Base-by-base conservation (phyloP, 2,329 filamentous ascomycete genomes). In the Colletotrichum truncatum region DNA sequence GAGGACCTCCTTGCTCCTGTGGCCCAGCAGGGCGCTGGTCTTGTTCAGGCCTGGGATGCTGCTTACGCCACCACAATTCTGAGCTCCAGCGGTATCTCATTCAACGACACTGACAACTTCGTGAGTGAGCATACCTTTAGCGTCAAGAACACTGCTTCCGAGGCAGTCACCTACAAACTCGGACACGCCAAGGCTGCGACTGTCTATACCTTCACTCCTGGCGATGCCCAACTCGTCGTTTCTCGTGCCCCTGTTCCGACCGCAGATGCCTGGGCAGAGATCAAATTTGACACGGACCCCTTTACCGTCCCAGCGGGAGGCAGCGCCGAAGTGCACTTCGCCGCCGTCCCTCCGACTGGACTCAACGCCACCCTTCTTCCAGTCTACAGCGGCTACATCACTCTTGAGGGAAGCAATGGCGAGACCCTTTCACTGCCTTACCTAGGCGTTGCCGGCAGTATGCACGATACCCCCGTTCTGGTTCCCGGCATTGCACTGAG, bases 41-140 rank as follows among this genome's bases (percentile, higher is more conserved):
- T 83, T 6, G 70, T 83, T 18, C 75, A 82, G 48, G 80, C 79
- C 9, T 80, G 74, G 62, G 76, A 81, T 52, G 78, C 79, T 2
- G 75, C 80, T 4, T 73, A 80, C 46, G 71, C 76, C 12, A 78
- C 71, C 1, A 79, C 76, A 1, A 57, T 77, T 18, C 71, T 83
- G 12, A 75, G 74, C 48, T 73, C 76, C 0, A 73, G 74, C 7
- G 79, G 75, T 61, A 73, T 84, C 39, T 73, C 76, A 18, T 78
- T 83, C 70, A 84, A 84, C 64, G 81, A 84, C 66, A 83, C 78
- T 8, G 75, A 76, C 48, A 69, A 82, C 70, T 77, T 82, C 55
- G 70, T 72, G 11, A 63, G 68, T 12, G 70, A 68, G 18, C 70
- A 73, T n/a, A 73, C 72, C 52, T 79, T 83, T 67, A 76, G 71